Evolutionary conservation across 495 filamentous ascomycete genomes (phyloP), one percentile per base, ranked within the genome.

Genomic region (Annulohypoxylon moriforme): DNA sequence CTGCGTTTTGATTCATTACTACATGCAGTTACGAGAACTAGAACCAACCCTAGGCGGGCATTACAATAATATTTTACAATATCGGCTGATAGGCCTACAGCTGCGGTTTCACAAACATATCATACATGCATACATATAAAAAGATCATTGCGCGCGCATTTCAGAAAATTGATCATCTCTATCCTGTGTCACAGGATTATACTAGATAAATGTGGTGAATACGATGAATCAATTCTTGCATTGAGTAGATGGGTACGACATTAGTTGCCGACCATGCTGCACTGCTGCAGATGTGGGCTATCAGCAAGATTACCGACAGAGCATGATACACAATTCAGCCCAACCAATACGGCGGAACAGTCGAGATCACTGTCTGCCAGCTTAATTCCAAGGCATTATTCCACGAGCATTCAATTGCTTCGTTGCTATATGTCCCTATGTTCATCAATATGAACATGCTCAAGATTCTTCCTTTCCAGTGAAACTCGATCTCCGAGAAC

Each of bases 1-100:
- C 13, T 50, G 34, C 16, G 16, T 56, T 1, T 7, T 61, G 49
- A 52, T 24, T 56, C 34, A 52, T 72, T 27, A 42, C 25, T 25
- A n/a, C 16, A 16, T 20, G 55, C 34, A 57, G 22, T 60, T 49
- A 14, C 31, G 24, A 65, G 7, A 60, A 53, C 29, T 14, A 36
- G 2, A 53, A n/a, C 16, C 33, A 38, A 47, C 25, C 20, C 16
- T 64, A 49, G 27, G 13, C 24, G 4, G 14, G n/a, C n/a, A n/a
- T n/a, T n/a, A n/a, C n/a, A n/a, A n/a, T n/a, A n/a, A n/a, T n/a
- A n/a, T 5, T n/a, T 27, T 14, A 4, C n/a, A 27, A n/a, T 29
- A 3, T 13, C 13, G n/a, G 1, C 10, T 50, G 4, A 29, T n/a
- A 13, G 46, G 20, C 20, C 5, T 49, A 25, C 16, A 24, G 25